These are phyloP conservation scores for Argentina anserina DNA, from an alignment of 306 rosid species.

Conservation along the genomic window DNA sequence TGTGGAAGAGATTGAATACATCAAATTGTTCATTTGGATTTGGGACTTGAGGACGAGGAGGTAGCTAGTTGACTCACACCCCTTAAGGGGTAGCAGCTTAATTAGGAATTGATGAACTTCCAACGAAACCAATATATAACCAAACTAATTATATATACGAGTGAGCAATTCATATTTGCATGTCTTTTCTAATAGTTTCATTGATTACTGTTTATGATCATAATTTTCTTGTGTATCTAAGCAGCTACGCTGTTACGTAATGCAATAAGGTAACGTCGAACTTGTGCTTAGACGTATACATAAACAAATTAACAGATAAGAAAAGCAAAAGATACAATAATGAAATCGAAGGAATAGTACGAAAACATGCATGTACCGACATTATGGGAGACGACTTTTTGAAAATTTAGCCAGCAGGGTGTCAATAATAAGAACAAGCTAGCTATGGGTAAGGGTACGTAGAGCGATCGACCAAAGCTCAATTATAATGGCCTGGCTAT, in stretches of 20 bases:
- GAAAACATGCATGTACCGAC: neutral
- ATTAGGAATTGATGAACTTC: neutral
- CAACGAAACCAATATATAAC: neutral
- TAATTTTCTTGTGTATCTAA: no score
- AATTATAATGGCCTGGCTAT: neutral
- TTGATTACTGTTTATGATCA: no score
- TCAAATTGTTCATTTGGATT: neutral
- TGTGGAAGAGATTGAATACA: neutral
- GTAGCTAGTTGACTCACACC: neutral
- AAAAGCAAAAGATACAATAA: neutral
- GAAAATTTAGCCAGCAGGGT: neutral
- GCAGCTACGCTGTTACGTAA: no score
- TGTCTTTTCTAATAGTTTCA: no score
- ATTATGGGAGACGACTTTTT: constrained; percentile 2
- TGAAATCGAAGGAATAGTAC: neutral
- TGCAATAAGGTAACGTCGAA: no score
- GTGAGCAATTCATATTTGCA: no score
- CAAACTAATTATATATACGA: no score
- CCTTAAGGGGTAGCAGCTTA: neutral
- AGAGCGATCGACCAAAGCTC: neutral
- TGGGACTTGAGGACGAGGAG: neutral
- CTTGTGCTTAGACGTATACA: no score
- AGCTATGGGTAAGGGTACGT: neutral
- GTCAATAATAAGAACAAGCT: neutral
- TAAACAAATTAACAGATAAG: neutral